phyloP scores from a whole-genome alignment of 164 flowering plant genomes.

The Chloranthus sessilifolius region DNA sequence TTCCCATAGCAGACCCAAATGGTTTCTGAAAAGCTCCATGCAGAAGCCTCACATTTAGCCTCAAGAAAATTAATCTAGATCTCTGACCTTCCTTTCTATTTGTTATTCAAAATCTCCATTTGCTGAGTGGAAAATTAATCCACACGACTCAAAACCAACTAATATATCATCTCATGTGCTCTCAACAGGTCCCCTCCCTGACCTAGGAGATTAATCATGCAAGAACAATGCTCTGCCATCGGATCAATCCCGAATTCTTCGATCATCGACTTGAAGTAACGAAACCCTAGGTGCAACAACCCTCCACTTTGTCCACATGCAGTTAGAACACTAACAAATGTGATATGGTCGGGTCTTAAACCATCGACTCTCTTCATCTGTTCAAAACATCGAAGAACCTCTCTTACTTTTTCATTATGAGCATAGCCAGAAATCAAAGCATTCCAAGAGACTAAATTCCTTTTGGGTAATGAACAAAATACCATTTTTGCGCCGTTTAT shows the following conservation, averaged over 20 bases:
- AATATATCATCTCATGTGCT: slow-evolving; percentile 19
- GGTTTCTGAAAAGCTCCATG: too few species aligned
- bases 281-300: slow-evolving; percentile 21
- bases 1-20: too few species aligned
- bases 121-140: too few species aligned
- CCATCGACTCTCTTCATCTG: slow-evolving; percentile 22
- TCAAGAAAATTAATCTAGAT: too few species aligned
- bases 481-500: slow-evolving; percentile 35
- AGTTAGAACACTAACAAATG: slow-evolving; percentile 50
- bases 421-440: slow-evolving; percentile 59
- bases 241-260: slow-evolving; percentile 43
- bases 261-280: slow-evolving; percentile 43
- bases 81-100: too few species aligned
- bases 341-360: slow-evolving; percentile 46
- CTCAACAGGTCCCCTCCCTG: slow-evolving; percentile 40
- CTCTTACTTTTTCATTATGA: slow-evolving; percentile 36
- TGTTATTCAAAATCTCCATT: too few species aligned
- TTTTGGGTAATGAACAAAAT: slow-evolving; percentile 34
- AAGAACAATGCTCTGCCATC: slow-evolving; percentile 46
- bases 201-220: slow-evolving; percentile 51
- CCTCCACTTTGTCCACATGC: slow-evolving; percentile 38
- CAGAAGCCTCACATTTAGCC: too few species aligned
- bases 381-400: slow-evolving; percentile 43
- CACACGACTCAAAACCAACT: slow-evolving; percentile 3
- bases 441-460: slow-evolving; percentile 62